Base-by-base conservation (phyloP, 106 monocot genomes). In the Triglochin maritima region DNA sequence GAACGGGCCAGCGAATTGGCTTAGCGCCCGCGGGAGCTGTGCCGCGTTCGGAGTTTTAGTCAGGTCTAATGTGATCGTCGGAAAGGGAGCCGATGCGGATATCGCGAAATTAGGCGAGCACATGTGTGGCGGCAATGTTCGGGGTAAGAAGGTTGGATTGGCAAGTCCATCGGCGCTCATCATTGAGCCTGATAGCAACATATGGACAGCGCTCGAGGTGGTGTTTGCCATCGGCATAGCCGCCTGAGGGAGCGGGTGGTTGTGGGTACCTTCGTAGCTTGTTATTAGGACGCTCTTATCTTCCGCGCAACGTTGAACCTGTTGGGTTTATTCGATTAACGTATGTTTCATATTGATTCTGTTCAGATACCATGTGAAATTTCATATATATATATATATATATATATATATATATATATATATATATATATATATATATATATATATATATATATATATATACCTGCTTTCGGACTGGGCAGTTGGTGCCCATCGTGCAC, bases 51-150 rank as follows among this genome's bases (percentile, higher is more conserved):
- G 84, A 1, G 65, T 61, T 42, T 79, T 76, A 41, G 90, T 90
- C 63, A 95, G 83, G 53, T 95, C 90, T 41, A 95, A 64, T 16
- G 94, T 95, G 53, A 95, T 75, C n/a, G 90, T 90, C 17, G 94
- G 94, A 69, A 95, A 95, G 0, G 94, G 90, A 0, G 94, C 87
- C 4, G 94, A 95, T 1, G 94, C 87, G 0, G 94, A 95, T 44
- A 94, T 87, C 12, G 87, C 94, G 80, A 94, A 80, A 87, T 66
- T 90, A 2, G 89, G 74, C 3, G 87, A 86, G 79, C 80, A 85
- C 29, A 29, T 29, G 29, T 29, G 29, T 0, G 90, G 90, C 0
- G 85, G 74, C 2, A 85, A 71, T 8, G 85, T 70, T 7, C 83
- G 57, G 9, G 89, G 66, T 13, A 89, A 61, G 74, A 86, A 81